Conservation (phyloP, 1,284 basidiomycete species). For the Sanghuangporus sanghuang region DNA sequence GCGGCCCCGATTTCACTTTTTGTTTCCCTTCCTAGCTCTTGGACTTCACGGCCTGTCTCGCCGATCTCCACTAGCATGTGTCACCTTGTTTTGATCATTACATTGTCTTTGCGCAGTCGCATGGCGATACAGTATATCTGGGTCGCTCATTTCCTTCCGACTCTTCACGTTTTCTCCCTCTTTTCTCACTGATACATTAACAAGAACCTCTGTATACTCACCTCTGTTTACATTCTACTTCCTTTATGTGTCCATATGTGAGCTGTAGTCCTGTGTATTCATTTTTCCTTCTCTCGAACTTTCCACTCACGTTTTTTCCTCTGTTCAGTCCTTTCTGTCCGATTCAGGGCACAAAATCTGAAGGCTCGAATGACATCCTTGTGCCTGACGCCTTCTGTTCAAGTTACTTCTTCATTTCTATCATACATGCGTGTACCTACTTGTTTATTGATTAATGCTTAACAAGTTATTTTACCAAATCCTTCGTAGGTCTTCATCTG, state of each 20-base stretch:
- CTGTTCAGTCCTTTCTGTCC: not conserved
- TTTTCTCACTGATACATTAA: not conserved
- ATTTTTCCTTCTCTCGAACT: not conserved
- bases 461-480: not conserved
- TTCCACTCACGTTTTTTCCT: not conserved
- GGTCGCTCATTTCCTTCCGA: not conserved
- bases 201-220: conserved; percentile 3
- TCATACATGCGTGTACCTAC: not conserved
- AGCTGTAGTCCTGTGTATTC: not conserved
- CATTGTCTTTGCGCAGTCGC: not conserved
- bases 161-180: not conserved
- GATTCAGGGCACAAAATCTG: not conserved
- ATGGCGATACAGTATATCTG: not conserved
- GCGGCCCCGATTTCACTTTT: not conserved
- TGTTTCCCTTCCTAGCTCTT: not conserved
- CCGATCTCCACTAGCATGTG: not conserved
- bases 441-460: conserved; percentile 1
- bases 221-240: not conserved
- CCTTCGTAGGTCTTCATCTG: not conserved
- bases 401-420: not conserved
- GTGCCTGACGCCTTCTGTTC: not conserved
- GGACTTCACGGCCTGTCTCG: not conserved
- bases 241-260: conserved; percentile 3
- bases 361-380: not conserved
- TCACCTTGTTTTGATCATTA: not conserved